A percentile compares a stretch with the other conserved stretches of the same genome.
These are phyloP conservation scores for Clarireedia monteithiana DNA, from an alignment of 2,329 filamentous ascomycete species.

Conservation along the genomic window DNA sequence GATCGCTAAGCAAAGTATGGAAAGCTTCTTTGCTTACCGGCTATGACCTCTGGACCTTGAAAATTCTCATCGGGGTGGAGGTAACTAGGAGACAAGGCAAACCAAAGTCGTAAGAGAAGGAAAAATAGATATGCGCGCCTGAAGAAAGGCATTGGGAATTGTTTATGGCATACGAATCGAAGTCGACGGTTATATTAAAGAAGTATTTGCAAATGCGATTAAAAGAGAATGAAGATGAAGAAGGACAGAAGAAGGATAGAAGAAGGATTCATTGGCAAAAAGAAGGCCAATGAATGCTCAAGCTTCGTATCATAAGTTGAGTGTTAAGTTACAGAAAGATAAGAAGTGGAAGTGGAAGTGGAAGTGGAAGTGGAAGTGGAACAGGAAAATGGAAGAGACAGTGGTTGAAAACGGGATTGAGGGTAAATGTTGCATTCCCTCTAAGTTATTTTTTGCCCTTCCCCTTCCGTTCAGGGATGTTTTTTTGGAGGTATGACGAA, in stretches of 20 bases:
- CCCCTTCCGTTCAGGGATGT: background rate
- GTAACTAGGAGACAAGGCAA: constrained; percentile 91
- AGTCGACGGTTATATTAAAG: constrained; percentile 6
- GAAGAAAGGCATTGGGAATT: constrained; percentile 3
- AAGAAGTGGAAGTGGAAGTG: too few species aligned
- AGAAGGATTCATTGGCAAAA: background rate
- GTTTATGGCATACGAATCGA: constrained; percentile 15
- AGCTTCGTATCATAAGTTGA: background rate
- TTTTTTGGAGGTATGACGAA: background rate
- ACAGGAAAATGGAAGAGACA: too few species aligned
- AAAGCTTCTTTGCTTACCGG: constrained; percentile 55
- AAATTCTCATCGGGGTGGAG: constrained; percentile 99
- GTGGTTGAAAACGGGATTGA: too few species aligned
- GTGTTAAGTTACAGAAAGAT: too few species aligned
- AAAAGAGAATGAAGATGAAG: background rate
- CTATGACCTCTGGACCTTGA: constrained; percentile 94
- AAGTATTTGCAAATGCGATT: background rate
- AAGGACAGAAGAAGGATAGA: background rate
- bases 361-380: too few species aligned
- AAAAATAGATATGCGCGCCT: constrained; percentile 78
- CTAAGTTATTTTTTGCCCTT: background rate
- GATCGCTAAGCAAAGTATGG: background rate
- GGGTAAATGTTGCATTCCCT: background rate
- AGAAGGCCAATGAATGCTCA: background rate
- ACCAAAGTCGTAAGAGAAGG: constrained; percentile 82